A percentile compares a stretch with the other conserved stretches of the same genome.
Evolutionary conservation across 2,329 filamentous ascomycete species (phyloP).

Genomic region (Exophiala sp.): DNA sequence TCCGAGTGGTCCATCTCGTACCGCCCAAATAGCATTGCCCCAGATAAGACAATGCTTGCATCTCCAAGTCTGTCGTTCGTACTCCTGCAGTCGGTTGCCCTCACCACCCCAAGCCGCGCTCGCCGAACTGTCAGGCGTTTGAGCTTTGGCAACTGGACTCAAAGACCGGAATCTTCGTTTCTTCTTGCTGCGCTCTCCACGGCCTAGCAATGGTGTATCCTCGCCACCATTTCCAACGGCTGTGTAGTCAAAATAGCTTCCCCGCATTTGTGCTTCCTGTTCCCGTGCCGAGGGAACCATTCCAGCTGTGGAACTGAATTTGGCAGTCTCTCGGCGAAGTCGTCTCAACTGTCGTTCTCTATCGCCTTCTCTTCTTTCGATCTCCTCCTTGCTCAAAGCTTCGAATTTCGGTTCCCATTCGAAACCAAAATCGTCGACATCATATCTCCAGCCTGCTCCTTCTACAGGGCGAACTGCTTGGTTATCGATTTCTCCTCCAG

Average conservation of each 20-base stretch:
- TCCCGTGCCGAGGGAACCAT: constrained; percentile 61
- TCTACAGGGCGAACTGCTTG: constrained; percentile 73
- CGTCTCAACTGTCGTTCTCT: constrained; percentile 85
- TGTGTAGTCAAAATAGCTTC: constrained; percentile 58
- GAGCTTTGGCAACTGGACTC: constrained; percentile 68
- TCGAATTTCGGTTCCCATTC: constrained; percentile 84
- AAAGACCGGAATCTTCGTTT: constrained; percentile 88
- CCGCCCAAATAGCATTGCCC: constrained; percentile 90
- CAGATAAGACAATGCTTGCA: constrained; percentile 84
- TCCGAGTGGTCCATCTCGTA: constrained; percentile 83
- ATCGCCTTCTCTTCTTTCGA: constrained; percentile 94
- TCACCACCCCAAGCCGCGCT: constrained; percentile 67
- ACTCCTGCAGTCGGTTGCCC: constrained; percentile 60
- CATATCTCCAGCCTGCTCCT: constrained; percentile 91
- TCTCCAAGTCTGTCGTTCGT: constrained; percentile 77
- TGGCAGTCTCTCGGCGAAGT: constrained; percentile 82
- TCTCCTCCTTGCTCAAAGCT: constrained; percentile 85
- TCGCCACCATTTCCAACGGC: constrained; percentile 39
- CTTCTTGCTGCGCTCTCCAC: constrained; percentile 91
- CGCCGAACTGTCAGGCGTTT: constrained; percentile 65
- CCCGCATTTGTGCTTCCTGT: constrained; percentile 56
- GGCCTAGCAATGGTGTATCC: constrained; percentile 75
- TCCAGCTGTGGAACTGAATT: constrained; percentile 81
- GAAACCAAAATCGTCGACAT: constrained; percentile 81
- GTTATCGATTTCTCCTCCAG: constrained; percentile 77